phyloP scores from a whole-genome alignment of 306 rosid species.

The Rubus parviflorus region DNA sequence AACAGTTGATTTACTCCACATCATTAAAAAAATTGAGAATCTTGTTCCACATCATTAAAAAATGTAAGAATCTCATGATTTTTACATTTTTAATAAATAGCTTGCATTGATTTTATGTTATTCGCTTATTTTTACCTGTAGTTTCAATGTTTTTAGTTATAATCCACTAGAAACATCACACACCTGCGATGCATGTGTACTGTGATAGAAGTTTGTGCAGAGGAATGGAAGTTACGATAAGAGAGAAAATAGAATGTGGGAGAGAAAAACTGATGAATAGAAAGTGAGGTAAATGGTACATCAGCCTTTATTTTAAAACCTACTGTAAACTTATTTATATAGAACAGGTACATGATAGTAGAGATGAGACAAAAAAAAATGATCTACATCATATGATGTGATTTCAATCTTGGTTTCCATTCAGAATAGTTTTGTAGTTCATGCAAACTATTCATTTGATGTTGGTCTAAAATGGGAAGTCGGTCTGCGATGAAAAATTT shows the following conservation, averaged over 20 bases:
- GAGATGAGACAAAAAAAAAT: not conserved
- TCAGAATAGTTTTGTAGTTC: not conserved
- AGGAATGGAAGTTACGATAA: not conserved
- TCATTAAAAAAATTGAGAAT: not conserved
- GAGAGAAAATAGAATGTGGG: not conserved
- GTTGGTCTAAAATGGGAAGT: not conserved
- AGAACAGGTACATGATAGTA: not conserved
- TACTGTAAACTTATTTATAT: not conserved
- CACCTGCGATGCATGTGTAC: not conserved
- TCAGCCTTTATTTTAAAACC: not conserved
- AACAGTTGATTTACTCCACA: not conserved
- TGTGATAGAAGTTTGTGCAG: not conserved
- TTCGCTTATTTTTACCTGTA: not conserved
- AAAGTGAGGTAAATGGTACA: not conserved
- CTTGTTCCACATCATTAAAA: not conserved
- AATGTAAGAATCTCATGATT: not conserved
- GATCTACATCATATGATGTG: not conserved
- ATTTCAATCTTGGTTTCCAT: not conserved
- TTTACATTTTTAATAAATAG: not conserved
- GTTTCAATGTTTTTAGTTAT: not conserved
- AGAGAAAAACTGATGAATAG: not conserved
- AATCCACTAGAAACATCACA: not conserved
- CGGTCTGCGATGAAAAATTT: not conserved
- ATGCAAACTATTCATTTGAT: slow-evolving; percentile 6
- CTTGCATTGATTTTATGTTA: not conserved